phyloP scores from a whole-genome alignment of 208 protist genomes.

The Trypanosoma brucei region DNA sequence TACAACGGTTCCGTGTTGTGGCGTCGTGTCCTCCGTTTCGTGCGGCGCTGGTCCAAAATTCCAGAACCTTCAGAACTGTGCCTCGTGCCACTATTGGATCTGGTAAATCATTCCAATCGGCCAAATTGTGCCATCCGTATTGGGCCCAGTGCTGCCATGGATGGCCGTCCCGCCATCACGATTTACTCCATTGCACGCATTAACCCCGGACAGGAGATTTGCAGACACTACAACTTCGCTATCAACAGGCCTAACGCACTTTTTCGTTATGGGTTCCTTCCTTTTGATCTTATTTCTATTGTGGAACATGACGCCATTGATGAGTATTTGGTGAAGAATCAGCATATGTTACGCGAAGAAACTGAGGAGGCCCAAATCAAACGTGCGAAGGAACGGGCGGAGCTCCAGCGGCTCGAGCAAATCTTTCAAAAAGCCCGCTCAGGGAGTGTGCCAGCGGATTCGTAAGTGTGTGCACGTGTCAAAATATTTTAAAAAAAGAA shows the following conservation, averaged over 20 bases:
- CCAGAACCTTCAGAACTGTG: conserved; percentile 50
- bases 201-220: conserved; percentile 74
- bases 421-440: conserved; percentile 59
- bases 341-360: conserved; percentile 50
- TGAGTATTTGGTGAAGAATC: conserved; percentile 64
- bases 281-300: conserved; percentile 88
- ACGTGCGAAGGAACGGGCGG: conserved; percentile 31
- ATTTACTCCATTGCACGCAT: conserved; percentile 70
- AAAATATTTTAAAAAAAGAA: too few species aligned
- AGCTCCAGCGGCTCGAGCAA: conserved; percentile 60
- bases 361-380: conserved; percentile 41
- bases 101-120: conserved; percentile 88
- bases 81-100: conserved; percentile 74
- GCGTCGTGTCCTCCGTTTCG: conserved; percentile 35
- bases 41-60: conserved; percentile 29
- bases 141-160: conserved; percentile 42
- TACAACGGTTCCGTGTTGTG: conserved; percentile 40
- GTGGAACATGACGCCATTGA: conserved; percentile 76
- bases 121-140: conserved; percentile 74
- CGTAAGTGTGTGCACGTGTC: not conserved
- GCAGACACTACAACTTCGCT: conserved; percentile 91
- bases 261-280: conserved; percentile 89
- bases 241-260: conserved; percentile 70
- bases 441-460: not conserved
- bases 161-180: conserved; percentile 62